Base-by-base conservation (phyloP, 495 filamentous ascomycete species). In the Podospora conica region DNA sequence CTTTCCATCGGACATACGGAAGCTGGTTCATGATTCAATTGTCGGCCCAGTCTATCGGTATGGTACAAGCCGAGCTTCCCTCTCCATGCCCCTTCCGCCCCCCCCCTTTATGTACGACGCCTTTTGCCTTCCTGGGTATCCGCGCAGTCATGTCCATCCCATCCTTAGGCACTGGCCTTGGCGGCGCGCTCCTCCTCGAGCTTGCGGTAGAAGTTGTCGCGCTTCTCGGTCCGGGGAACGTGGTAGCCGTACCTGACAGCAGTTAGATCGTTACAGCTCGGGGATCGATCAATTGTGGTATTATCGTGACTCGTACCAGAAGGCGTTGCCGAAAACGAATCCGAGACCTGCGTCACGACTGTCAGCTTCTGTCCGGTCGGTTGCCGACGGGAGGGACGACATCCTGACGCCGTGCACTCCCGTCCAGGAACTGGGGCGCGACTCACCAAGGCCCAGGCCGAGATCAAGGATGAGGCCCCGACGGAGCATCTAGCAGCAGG, bases 221-320 rank as follows among this genome's bases (percentile, higher is more conserved):
- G 81, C 55, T 75, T 77, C 68, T 79, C 68, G 69, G 78, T 82
- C 67, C 81, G 81, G 28, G 81, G 81, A 63, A 82, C 75, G 74
- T 83, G 81, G 77, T 75, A 83, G 73, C 81, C 81, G 77, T 82
- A 81, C 81, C 81, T 83, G 40, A 15, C 58, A 21, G 3, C 10
- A 21, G 58, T 73, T 74, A 74, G 72, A 75, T 58, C 15, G 18
- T 31, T 58, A 10, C 40, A 8, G n/a, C 28, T 6, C 40, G 21
- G 20, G 9, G 25, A 18, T 27, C 48, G 54, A 24, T 40, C 25
- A 21, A n/a, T 58, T 20, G 57, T 27, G 60, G 56, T 55, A 40
- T 66, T 66, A 59, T 48, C 20, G 59, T 65, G 18, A 27, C 53
- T 63, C 78, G 65, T 81, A 83, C 81, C 81, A 83, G 76, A 77